Conservation (phyloP, 2,329 filamentous ascomycete species). For the Venturia effusa region DNA sequence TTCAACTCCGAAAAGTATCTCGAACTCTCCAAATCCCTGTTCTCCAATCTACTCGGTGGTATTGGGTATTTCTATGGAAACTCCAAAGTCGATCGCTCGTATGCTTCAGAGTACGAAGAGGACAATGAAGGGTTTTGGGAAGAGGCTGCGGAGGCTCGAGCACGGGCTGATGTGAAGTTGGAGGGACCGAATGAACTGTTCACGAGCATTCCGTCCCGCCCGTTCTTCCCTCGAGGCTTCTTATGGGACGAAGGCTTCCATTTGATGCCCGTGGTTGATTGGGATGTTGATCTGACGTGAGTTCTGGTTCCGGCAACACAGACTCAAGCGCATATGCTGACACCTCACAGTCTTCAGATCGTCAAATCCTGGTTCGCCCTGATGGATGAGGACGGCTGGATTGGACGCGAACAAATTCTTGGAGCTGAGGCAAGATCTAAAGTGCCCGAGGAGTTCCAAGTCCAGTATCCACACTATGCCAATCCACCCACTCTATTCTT, state of each 20-base stretch:
- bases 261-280: conserved; percentile 76
- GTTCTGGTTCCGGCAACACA: conserved; percentile 14
- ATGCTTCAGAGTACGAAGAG: conserved; percentile 82
- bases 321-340: conserved; percentile 19
- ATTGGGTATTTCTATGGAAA: conserved; percentile 89
- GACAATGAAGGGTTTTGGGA: conserved; percentile 91
- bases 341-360: conserved; percentile 47
- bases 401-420: conserved; percentile 86
- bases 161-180: conserved; percentile 52
- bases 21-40: conserved; percentile 70
- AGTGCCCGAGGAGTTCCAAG: conserved; percentile 78
- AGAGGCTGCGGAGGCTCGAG: conserved; percentile 68
- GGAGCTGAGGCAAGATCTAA: conserved; percentile 82
- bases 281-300: conserved; percentile 72
- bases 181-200: conserved; percentile 82
- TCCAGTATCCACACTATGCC: conserved; percentile 91
- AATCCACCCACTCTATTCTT: conserved; percentile 92
- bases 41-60: conserved; percentile 85
- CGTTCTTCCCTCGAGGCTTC: conserved; percentile 91
- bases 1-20: conserved; percentile 64
- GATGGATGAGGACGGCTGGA: conserved; percentile 95
- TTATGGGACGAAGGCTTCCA: conserved; percentile 98
- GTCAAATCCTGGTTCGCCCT: conserved; percentile 87
- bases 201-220: conserved; percentile 76
- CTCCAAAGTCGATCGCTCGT: conserved; percentile 74